Conservation (phyloP, 2,329 filamentous ascomycete species). For the Trichoderma asperellum region DNA sequence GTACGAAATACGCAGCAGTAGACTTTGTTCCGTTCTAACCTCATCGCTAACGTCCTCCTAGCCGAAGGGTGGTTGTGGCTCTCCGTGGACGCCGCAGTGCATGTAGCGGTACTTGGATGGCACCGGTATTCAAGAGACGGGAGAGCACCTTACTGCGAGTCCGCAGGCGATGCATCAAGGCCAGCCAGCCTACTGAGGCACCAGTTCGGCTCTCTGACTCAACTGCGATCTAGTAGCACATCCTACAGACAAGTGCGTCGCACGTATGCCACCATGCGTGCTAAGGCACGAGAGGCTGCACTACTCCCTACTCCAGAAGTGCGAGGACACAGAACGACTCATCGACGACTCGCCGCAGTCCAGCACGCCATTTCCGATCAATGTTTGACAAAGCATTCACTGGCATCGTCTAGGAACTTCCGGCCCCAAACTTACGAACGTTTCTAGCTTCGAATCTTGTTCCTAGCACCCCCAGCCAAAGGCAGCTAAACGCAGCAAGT, state of each 20-base stretch:
- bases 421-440: neutral
- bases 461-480: neutral
- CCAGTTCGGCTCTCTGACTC: neutral
- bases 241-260: neutral
- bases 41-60: neutral
- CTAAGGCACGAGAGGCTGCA: neutral
- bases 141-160: neutral
- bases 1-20: neutral
- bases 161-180: neutral
- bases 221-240: neutral
- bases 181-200: neutral
- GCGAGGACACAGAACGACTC: neutral
- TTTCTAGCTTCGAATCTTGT: conserved; percentile 18
- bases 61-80: neutral
- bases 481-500: conserved; percentile 11
- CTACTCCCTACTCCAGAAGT: neutral
- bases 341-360: neutral
- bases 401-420: neutral
- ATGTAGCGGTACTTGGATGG: neutral
- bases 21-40: neutral
- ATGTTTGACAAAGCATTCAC: conserved; percentile 18
- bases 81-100: neutral
- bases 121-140: neutral
- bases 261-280: neutral
- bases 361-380: conserved; percentile 22